Evolutionary conservation across 1,284 basidiomycete genomes (phyloP).

Genomic region (Amylostereum chailletii): DNA sequence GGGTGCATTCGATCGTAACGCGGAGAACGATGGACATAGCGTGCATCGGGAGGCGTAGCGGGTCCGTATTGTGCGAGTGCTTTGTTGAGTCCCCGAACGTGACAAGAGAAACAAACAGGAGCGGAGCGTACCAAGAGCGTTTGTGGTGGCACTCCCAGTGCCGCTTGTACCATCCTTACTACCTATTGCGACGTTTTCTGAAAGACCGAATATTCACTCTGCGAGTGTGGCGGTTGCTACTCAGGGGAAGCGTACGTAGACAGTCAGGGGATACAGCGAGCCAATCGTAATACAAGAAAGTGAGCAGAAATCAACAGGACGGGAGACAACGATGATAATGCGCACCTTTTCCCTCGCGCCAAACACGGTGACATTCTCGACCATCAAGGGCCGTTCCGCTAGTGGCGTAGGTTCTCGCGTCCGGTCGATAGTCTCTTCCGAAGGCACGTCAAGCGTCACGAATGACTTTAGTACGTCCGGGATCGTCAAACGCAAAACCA

Average conservation of each 20-base stretch:
- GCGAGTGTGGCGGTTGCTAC: conserved; percentile 58
- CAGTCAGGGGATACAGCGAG: conserved; percentile 3
- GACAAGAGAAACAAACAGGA: background rate
- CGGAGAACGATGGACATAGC: background rate
- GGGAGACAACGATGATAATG: background rate
- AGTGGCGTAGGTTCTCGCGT: background rate
- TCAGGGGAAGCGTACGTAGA: background rate
- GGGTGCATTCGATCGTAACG: background rate
- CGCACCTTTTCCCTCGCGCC: conserved; percentile 60
- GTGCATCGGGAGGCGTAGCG: background rate
- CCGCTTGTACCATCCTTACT: conserved; percentile 43
- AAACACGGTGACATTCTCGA: conserved; percentile 55
- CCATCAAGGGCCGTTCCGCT: conserved; percentile 23
- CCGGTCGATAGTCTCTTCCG: background rate
- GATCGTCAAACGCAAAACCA: conserved; percentile 11
- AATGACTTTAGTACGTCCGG: conserved; percentile 13
- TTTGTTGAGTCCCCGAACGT: background rate
- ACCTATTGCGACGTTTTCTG: conserved; percentile 59
- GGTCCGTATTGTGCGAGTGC: conserved; percentile 2
- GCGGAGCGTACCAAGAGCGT: conserved; percentile 32
- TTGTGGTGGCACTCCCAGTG: conserved; percentile 42
- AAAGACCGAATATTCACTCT: conserved; percentile 57
- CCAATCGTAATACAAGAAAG: conserved; percentile 2
- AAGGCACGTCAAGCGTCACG: conserved; percentile 9
- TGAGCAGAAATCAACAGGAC: background rate